Base-by-base conservation (phyloP, 768 basidiomycete genomes). In the Thelephora aurantiotincta region DNA sequence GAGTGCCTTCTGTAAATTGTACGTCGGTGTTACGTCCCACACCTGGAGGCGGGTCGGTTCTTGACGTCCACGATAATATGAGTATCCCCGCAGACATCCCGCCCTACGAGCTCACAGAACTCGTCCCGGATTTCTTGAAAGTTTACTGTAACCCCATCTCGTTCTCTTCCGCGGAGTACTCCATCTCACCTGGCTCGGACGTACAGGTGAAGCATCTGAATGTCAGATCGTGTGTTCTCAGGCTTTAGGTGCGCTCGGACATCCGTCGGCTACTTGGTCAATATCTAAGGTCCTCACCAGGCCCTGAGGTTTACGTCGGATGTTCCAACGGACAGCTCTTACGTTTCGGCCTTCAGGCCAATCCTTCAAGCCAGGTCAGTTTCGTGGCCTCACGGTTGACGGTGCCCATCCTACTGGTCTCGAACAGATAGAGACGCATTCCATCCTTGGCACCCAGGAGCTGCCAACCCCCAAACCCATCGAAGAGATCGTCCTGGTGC, bases 301-400 rank as follows among this genome's bases (percentile, higher is more conserved):
- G 81, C 30, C 79, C 80, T 36, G 91, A 96, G 57, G 74, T 94
- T 20, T 93, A 91, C 54, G 74, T 89, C 11, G 92, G 90, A 11
- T 84, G 83, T 51, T 77, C 80, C 18, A 88, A 91, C 50, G 90
- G 92, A 18, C 78, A 88, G 53, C 70, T 96, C 6, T 65, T 91
- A 33, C 80, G 90, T 37, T 93, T 83, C 58, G 72, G 81, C 1
- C 68, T 87, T 18, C 81, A 82, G 54, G 71, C 70, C 2, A 77
- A 75, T 53, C 68, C 71, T 51, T 62, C 72, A 19, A 68, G 63
- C 54, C 66, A 69, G 55, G 77, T 76, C 51, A 48, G 69, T 59
- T 45, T 6, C 30, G 19, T 20, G 13, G 38, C 2, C 12, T 12
- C 11, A 16, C 22, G 6, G 23, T 9, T 30, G 19, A 35, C 5